Percentiles rank a stretch among this genome's conserved stretches.
These are phyloP conservation scores for Dioscorea dumetorum DNA, from an alignment of 106 monocot genomes.

Conservation along the genomic window DNA sequence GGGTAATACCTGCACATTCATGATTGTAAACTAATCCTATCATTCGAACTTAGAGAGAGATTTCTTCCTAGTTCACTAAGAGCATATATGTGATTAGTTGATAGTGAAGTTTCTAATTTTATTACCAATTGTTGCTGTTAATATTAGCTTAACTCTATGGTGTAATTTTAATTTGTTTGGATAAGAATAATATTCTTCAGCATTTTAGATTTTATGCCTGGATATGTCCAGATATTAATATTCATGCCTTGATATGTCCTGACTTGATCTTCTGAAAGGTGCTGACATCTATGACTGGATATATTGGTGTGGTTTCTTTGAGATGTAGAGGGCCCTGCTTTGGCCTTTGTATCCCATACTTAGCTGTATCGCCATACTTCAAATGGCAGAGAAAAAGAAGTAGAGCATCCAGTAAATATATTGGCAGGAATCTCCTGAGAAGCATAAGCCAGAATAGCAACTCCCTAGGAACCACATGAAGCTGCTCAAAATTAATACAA, in stretches of 20 bases:
- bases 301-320: slow-evolving; percentile 13
- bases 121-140: not conserved
- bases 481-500: slow-evolving; percentile 14
- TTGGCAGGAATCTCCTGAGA: slow-evolving; percentile 17
- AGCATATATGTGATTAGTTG: not conserved
- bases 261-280: slow-evolving; percentile 37
- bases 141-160: not conserved
- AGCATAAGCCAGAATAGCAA: slow-evolving; percentile 17
- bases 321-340: slow-evolving; percentile 32
- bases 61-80: not conserved
- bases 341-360: slow-evolving; percentile 40
- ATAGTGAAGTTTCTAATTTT: not conserved
- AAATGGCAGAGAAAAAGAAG: slow-evolving; percentile 33
- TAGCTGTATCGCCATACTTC: slow-evolving; percentile 33
- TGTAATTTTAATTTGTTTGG: not conserved
- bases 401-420: slow-evolving; percentile 17
- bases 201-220: not conserved
- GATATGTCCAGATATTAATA: not conserved
- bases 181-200: not conserved
- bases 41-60: not conserved
- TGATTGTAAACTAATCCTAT: not conserved
- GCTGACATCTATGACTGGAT: slow-evolving; percentile 46
- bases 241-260: slow-evolving; percentile 22
- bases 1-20: slow-evolving; percentile 1
- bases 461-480: slow-evolving; percentile 47